phyloP scores from a whole-genome alignment of 495 filamentous ascomycete species.

The Penicillium taxi region DNA sequence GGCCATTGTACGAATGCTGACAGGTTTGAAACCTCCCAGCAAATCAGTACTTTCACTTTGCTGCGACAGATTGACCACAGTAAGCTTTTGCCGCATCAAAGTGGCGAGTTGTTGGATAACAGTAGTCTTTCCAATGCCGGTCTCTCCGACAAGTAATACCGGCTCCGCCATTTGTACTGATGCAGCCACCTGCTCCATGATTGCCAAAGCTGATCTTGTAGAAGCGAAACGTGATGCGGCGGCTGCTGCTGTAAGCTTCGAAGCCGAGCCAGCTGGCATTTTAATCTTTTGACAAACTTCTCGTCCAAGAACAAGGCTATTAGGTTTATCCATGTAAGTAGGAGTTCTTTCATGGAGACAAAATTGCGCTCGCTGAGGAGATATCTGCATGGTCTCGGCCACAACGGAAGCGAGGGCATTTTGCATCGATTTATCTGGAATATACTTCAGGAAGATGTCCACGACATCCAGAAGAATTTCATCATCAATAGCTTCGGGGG shows the following conservation, averaged over 20 bases:
- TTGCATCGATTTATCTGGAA: conserved; percentile 58
- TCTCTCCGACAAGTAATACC: conserved; percentile 89
- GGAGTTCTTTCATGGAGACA: conserved; percentile 63
- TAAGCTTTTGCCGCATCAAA: conserved; percentile 70
- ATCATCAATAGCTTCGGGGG: conserved; percentile 63
- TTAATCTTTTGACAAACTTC: conserved; percentile 43
- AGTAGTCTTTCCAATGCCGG: conserved; percentile 95
- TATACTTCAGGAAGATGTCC: conserved; percentile 76
- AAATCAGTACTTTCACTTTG: conserved; percentile 94
- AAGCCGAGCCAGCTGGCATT: conserved; percentile 29
- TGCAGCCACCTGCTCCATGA: conserved; percentile 76
- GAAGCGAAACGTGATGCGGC: conserved; percentile 39
- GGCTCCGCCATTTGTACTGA: conserved; percentile 80
- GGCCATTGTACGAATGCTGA: conserved; percentile 79
- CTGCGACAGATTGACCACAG: conserved; percentile 90
- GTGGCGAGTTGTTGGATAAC: conserved; percentile 87
- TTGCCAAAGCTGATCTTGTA: conserved; percentile 34
- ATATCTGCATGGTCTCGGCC: conserved; percentile 77
- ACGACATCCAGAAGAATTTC: conserved; percentile 84
- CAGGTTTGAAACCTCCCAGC: conserved; percentile 90
- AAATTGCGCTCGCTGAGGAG: conserved; percentile 65
- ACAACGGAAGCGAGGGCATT: conserved; percentile 56
- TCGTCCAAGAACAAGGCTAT: conserved; percentile 58
- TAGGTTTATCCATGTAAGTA: conserved; percentile 49
- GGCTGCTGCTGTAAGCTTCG: conserved; percentile 27